Percentiles rank a stretch among this genome's conserved stretches.
Evolutionary conservation across 139 green algal species (phyloP).

Genomic region (Picochlorum sp.): DNA sequence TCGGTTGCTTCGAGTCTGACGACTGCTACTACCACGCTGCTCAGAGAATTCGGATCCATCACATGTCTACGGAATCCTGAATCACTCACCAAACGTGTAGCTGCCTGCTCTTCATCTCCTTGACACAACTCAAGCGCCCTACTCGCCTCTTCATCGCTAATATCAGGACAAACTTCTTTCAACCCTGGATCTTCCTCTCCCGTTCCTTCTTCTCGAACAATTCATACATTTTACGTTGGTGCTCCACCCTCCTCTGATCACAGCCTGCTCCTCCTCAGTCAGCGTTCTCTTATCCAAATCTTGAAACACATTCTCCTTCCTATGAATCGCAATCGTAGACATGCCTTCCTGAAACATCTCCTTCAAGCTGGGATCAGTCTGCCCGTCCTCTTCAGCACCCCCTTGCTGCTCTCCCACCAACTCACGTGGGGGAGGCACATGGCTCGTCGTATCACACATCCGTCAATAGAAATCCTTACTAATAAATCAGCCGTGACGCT

Average conservation of each 20-base stretch:
- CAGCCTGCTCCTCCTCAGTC: conserved; percentile 59
- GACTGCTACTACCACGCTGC: conserved; percentile 1
- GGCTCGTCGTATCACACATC: too few relatives aligned
- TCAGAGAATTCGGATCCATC: background rate
- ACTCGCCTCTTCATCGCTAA: conserved; percentile 44
- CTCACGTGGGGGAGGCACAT: too few relatives aligned
- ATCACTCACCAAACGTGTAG: conserved; percentile 41
- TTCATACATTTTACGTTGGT: conserved; percentile 61
- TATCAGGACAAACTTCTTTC: conserved; percentile 46
- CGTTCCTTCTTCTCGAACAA: conserved; percentile 61
- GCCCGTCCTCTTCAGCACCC: too few relatives aligned
- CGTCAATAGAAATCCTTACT: too few relatives aligned
- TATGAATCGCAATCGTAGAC: conserved; percentile 21
- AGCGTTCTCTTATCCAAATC: conserved; percentile 61
- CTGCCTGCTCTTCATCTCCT: conserved; percentile 61
- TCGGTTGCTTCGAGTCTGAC: background rate
- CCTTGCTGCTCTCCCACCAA: too few relatives aligned
- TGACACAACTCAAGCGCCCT: conserved; percentile 53
- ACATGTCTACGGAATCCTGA: conserved; percentile 36
- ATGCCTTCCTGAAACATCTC: conserved; percentile 14
- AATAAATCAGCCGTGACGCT: too few relatives aligned
- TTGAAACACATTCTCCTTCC: conserved; percentile 69
- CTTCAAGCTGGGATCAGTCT: background rate
- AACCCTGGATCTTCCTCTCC: conserved; percentile 55
- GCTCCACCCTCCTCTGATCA: conserved; percentile 66